A percentile compares a stretch with the other conserved stretches of the same genome.
These are phyloP conservation scores for Phallus indusiatus DNA, from an alignment of 768 basidiomycete genomes.

Conservation along the genomic window DNA sequence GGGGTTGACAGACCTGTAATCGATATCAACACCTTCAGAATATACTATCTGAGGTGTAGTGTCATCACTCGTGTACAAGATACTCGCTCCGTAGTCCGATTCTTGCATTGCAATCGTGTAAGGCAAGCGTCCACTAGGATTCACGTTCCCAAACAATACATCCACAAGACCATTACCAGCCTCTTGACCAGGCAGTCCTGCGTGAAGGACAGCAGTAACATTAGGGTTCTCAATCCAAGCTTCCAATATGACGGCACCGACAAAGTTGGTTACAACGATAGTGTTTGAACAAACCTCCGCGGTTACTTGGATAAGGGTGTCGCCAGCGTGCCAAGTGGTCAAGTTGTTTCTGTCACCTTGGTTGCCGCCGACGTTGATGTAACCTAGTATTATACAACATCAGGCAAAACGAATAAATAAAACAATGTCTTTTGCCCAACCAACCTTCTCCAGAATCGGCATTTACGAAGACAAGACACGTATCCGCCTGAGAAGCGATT, in stretches of 20 bases:
- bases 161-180: conserved; percentile 64
- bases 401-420: not conserved
- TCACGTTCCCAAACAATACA: conserved; percentile 59
- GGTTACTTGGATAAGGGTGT: conserved; percentile 60
- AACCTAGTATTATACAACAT: conserved; percentile 22
- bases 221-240: conserved; percentile 71
- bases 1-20: conserved; percentile 18
- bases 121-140: conserved; percentile 59
- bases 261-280: conserved; percentile 70
- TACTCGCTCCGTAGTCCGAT: conserved; percentile 49
- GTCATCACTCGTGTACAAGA: conserved; percentile 25
- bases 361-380: conserved; percentile 51
- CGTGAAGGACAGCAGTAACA: conserved; percentile 26
- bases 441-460: conserved; percentile 72
- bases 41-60: conserved; percentile 47
- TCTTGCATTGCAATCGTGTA: conserved; percentile 64
- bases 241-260: conserved; percentile 63
- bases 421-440: not conserved
- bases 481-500: conserved; percentile 38
- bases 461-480: conserved; percentile 73
- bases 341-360: conserved; percentile 45
- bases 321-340: conserved; percentile 42
- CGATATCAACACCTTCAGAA: conserved; percentile 32
- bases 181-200: conserved; percentile 60
- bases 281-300: conserved; percentile 47